Evolutionary conservation across 164 flowering plant species (phyloP).

Genomic region (Stephania cephalantha): DNA sequence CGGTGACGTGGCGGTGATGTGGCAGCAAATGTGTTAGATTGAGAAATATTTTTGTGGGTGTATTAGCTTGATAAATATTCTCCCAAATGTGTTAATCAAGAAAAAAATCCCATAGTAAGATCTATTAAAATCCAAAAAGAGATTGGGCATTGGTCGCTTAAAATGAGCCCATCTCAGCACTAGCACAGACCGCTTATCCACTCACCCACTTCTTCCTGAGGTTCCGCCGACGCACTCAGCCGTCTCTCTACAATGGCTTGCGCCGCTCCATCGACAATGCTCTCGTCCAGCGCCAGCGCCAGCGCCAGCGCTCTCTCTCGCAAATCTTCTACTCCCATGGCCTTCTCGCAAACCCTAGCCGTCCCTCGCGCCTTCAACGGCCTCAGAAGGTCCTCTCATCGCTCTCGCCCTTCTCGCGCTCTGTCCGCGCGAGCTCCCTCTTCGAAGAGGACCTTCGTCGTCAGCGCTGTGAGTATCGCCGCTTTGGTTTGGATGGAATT

Average conservation of each 20-base stretch:
- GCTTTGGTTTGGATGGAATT: neutral
- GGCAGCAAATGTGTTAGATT: too few species aligned
- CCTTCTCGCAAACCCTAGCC: slow-evolving; percentile 31
- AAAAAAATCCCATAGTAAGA: too few species aligned
- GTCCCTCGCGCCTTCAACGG: slow-evolving; percentile 38
- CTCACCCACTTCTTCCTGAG: neutral
- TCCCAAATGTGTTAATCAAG: too few species aligned
- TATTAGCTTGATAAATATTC: too few species aligned
- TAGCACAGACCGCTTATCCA: slow-evolving; percentile 2
- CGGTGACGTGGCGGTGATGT: too few species aligned
- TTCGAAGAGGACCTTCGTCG: slow-evolving; percentile 39
- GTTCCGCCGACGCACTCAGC: neutral
- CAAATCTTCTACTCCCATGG: slow-evolving; percentile 22
- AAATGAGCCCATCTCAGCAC: neutral
- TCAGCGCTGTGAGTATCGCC: slow-evolving; percentile 52
- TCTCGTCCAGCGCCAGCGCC: slow-evolving; percentile 36
- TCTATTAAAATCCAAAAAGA: too few species aligned
- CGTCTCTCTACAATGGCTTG: slow-evolving; percentile 33
- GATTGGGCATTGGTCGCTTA: neutral
- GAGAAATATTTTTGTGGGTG: too few species aligned
- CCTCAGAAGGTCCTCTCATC: slow-evolving; percentile 31
- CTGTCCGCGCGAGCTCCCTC: slow-evolving; percentile 26
- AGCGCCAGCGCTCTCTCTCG: slow-evolving; percentile 7
- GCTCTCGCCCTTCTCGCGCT: slow-evolving; percentile 25
- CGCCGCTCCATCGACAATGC: slow-evolving; percentile 32